A percentile compares a stretch with the other conserved stretches of the same genome.
Evolutionary conservation across 805 yeast genomes (phyloP).

Genomic region (Spathaspora sp.): DNA sequence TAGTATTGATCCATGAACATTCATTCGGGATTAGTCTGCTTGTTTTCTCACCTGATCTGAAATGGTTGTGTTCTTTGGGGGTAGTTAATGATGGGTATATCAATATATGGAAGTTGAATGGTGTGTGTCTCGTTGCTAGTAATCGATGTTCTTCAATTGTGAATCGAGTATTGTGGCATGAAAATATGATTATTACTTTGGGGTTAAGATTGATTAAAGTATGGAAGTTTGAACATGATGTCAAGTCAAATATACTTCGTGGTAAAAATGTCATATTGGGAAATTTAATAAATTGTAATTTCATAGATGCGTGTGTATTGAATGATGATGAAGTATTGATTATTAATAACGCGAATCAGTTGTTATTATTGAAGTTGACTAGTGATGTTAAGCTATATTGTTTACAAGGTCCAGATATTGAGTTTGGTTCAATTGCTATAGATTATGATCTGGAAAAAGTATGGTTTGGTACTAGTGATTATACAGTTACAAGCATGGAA

Average conservation of each 20-base stretch:
- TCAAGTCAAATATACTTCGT: slow-evolving; percentile 26
- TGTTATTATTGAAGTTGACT: slow-evolving; percentile 24
- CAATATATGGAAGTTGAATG: slow-evolving; percentile 51
- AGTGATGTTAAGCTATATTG: slow-evolving; percentile 14
- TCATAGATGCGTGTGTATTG: slow-evolving; percentile 36
- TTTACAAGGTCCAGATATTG: slow-evolving; percentile 13
- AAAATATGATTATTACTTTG: slow-evolving; percentile 45
- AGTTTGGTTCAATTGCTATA: slow-evolving; percentile 13
- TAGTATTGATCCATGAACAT: slow-evolving; percentile 57
- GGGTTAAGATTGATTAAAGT: slow-evolving; percentile 61
- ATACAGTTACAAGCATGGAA: slow-evolving; percentile 8
- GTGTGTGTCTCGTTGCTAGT: slow-evolving; percentile 31
- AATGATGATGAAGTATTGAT: slow-evolving; percentile 35
- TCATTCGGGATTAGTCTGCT: slow-evolving; percentile 58
- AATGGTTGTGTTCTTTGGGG: slow-evolving; percentile 57
- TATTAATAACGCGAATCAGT: slow-evolving; percentile 27
- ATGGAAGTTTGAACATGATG: slow-evolving; percentile 46
- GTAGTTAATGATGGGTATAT: slow-evolving; percentile 66
- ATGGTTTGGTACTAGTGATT: slow-evolving; percentile 21
- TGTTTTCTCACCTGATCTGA: slow-evolving; percentile 57
- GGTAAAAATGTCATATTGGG: slow-evolving; percentile 64
- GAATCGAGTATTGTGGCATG: slow-evolving; percentile 55
- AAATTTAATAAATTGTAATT: slow-evolving; percentile 44
- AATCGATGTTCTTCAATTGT: slow-evolving; percentile 63
- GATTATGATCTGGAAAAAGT: slow-evolving; percentile 17